Evolutionary conservation across 768 basidiomycete genomes (phyloP).

Genomic region (Hericium alpestre): DNA sequence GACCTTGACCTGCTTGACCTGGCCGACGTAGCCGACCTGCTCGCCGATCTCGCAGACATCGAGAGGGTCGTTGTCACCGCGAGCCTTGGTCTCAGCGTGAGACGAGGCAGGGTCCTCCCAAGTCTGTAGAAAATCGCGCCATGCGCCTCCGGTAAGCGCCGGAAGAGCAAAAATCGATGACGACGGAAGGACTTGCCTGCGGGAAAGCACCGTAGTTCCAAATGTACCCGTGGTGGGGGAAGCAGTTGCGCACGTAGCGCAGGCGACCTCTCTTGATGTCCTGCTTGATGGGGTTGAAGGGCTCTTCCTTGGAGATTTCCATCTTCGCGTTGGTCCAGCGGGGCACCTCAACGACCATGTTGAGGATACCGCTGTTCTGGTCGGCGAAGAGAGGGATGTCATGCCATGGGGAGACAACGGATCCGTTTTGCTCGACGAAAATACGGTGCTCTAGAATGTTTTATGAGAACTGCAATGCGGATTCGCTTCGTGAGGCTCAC

Average conservation of each 20-base stretch:
- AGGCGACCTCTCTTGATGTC: slow-evolving; percentile 95
- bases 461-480: slow-evolving; percentile 11
- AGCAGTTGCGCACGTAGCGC: slow-evolving; percentile 98
- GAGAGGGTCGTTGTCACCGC: slow-evolving; percentile 98
- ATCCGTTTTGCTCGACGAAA: slow-evolving; percentile 83
- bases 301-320: slow-evolving; percentile 97
- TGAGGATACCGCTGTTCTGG: slow-evolving; percentile 87
- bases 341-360: slow-evolving; percentile 98
- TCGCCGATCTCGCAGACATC: slow-evolving; percentile 99
- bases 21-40: slow-evolving; percentile 92
- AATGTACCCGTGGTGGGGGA: slow-evolving; percentile 99
- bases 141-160: slow-evolving; percentile 4
- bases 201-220: slow-evolving; percentile 99
- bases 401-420: slow-evolving; percentile 80
- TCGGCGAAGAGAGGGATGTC: slow-evolving; percentile 98
- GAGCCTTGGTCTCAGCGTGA: slow-evolving; percentile 97
- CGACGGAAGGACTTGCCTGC: slow-evolving; percentile 46
- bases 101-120: slow-evolving; percentile 89
- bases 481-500: slow-evolving; percentile 34
- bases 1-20: slow-evolving; percentile 99
- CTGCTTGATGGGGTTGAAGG: slow-evolving; percentile 99
- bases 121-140: slow-evolving; percentile 41
- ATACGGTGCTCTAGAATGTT: slow-evolving; percentile 78
- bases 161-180: background rate
- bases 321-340: slow-evolving; percentile 99